A percentile compares a stretch with the other conserved stretches of the same genome.
Conservation (phyloP, 257 asterid species). For the Lycium barbarum region DNA sequence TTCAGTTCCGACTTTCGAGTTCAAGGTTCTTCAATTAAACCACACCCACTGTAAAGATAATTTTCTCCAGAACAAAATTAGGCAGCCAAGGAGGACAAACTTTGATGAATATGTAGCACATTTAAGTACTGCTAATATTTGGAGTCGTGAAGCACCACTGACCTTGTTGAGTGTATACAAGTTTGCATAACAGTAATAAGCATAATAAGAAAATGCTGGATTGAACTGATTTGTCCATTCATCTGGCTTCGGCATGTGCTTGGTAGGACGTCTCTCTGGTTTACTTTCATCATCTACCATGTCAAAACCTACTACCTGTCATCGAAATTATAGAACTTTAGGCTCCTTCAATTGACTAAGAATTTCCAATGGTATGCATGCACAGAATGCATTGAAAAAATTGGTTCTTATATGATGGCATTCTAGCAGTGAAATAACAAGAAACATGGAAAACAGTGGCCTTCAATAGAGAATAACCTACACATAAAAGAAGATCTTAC, state of each 20-base stretch:
- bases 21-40: conserved; percentile 7
- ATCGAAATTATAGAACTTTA: conserved; percentile 23
- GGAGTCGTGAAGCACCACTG: conserved; percentile 29
- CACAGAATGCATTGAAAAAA: conserved; percentile 3
- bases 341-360: conserved; percentile 8
- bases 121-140: background rate
- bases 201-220: conserved; percentile 96
- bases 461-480: background rate
- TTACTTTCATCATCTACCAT: conserved; percentile 98
- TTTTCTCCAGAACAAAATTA: conserved; percentile 35
- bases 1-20: background rate
- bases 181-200: conserved; percentile 95
- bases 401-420: background rate
- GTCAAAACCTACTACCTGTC: conserved; percentile 95
- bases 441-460: background rate
- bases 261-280: conserved; percentile 96
- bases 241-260: conserved; percentile 93
- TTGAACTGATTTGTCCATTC: conserved; percentile 93
- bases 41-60: conserved; percentile 21
- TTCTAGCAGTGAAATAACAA: conserved; percentile 8
- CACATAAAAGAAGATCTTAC: background rate
- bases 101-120: background rate
- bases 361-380: background rate
- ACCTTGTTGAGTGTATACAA: conserved; percentile 91
- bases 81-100: conserved; percentile 26